Conservation (phyloP, 2,329 filamentous ascomycete genomes). For the Aspergillaceae sp. region DNA sequence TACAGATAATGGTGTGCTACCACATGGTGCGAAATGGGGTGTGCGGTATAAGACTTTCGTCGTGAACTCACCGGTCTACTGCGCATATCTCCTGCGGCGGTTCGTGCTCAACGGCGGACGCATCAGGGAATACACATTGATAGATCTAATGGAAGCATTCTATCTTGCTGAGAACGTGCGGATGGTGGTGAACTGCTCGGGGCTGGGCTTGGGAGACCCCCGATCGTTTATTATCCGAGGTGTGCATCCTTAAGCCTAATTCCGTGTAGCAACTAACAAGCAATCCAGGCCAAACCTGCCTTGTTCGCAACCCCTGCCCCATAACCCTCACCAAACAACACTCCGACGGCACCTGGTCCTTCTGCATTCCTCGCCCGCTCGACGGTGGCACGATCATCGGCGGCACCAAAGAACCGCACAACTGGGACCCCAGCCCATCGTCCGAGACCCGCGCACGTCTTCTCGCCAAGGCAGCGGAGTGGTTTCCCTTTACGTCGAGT, state of each 20-base stretch:
- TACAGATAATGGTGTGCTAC: slow-evolving; percentile 17
- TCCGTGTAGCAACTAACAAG: neutral
- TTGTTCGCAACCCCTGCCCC: slow-evolving; percentile 38
- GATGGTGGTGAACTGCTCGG: slow-evolving; percentile 40
- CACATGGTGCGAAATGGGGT: slow-evolving; percentile 32
- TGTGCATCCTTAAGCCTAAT: slow-evolving; percentile 7
- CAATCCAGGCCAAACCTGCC: slow-evolving; percentile 36
- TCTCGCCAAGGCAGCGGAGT: slow-evolving; percentile 35
- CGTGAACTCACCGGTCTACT: slow-evolving; percentile 39
- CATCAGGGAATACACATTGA: slow-evolving; percentile 19
- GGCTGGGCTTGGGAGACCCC: slow-evolving; percentile 35
- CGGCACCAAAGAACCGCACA: slow-evolving; percentile 54
- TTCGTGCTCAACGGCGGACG: slow-evolving; percentile 34
- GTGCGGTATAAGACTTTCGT: slow-evolving; percentile 34
- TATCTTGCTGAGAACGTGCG: slow-evolving; percentile 23
- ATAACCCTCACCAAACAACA: slow-evolving; percentile 53
- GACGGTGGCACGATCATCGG: slow-evolving; percentile 58
- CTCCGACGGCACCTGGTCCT: slow-evolving; percentile 54
- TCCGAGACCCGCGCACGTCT: slow-evolving; percentile 40
- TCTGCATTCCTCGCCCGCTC: slow-evolving; percentile 53
- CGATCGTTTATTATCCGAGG: slow-evolving; percentile 38
- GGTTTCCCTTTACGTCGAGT: slow-evolving; percentile 33
- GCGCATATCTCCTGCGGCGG: slow-evolving; percentile 31
- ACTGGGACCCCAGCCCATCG: slow-evolving; percentile 47
- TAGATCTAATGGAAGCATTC: slow-evolving; percentile 30